These are phyloP conservation scores for Crotalaria pallida DNA, from an alignment of 306 rosid species.

Conservation along the genomic window DNA sequence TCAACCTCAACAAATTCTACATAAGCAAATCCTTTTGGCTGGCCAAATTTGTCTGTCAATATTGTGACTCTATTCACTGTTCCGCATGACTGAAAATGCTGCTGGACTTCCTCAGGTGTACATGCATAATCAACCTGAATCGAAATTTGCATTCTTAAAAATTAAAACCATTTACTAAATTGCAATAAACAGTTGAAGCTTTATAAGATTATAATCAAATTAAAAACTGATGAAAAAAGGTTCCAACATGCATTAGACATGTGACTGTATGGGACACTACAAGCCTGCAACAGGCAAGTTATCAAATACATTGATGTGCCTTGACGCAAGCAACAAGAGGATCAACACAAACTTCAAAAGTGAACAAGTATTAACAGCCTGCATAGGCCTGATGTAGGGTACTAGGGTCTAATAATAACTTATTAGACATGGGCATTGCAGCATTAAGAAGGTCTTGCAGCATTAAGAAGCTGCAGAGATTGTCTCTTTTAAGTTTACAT, in stretches of 20 bases:
- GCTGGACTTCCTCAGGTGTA: conserved; percentile 98
- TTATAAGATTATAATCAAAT: background rate
- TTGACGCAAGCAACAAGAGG: conserved; percentile 3
- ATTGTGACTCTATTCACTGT: conserved; percentile 98
- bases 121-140: conserved; percentile 95
- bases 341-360: background rate
- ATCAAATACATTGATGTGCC: conserved; percentile 10
- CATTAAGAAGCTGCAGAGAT: background rate
- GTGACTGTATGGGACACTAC: background rate
- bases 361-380: background rate
- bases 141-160: conserved; percentile 15
- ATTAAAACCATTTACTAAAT: conserved; percentile 18
- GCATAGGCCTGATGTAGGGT: background rate
- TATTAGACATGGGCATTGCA: background rate
- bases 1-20: conserved; percentile 97
- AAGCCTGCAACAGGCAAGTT: conserved; percentile 3
- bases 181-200: background rate
- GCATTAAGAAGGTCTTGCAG: background rate
- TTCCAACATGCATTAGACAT: background rate
- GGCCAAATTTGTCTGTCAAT: conserved; percentile 98
- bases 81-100: conserved; percentile 99
- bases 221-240: background rate
- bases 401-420: background rate
- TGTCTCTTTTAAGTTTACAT: background rate
- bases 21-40: conserved; percentile 97